Base-by-base conservation (phyloP, 495 filamentous ascomycete genomes). In the Aspergillus taichungensis region DNA sequence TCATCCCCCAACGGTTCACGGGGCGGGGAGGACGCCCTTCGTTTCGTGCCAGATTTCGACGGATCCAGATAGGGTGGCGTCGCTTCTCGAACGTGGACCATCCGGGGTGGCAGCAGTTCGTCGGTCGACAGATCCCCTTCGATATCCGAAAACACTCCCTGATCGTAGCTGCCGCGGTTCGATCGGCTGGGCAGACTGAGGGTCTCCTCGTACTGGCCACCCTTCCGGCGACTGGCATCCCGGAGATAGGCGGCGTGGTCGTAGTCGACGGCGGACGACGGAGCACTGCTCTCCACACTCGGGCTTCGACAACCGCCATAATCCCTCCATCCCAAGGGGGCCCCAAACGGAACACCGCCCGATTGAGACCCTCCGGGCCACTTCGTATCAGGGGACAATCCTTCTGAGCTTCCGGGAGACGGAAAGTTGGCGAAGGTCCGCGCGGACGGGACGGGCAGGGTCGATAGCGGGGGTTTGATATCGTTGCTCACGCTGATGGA, bases 21-120 rank as follows among this genome's bases (percentile, higher is more conserved):
- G 10, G 82, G 85, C 18, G 87, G 85, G 18, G 87, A 90, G 3
- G 86, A 88, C 18, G 88, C 88, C 43, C 86, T 73, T 47, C 88
- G 76, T 60, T 95, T 95, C 60, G 72, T 84, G 66, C 49, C 87
- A 72, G 62, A 76, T 59, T 63, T 63, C 54, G 72, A 61, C 31
- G 47, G 37, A 29, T 68, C 63, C 12, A 61, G 47, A 41, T 64
- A 66, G 8, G 65, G 70, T 24, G 71, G 71, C 6, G 72, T 65
- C 5, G 69, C 68, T 50, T 79, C 76, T 35, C 83, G 79, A 43
- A 87, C 69, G 49, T 78, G 71, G 42, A 85, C 67, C 40, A 78
- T 73, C 37, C 73, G 72, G 39, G 80, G 62, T 3, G 72, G 69
- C 11, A 71, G 61, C 5, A 71, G 74, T 37, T 88, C 83, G 47